These are phyloP conservation scores for Chrysochromulina parva DNA, from an alignment of 78 protist genomes.

Conservation along the genomic window DNA sequence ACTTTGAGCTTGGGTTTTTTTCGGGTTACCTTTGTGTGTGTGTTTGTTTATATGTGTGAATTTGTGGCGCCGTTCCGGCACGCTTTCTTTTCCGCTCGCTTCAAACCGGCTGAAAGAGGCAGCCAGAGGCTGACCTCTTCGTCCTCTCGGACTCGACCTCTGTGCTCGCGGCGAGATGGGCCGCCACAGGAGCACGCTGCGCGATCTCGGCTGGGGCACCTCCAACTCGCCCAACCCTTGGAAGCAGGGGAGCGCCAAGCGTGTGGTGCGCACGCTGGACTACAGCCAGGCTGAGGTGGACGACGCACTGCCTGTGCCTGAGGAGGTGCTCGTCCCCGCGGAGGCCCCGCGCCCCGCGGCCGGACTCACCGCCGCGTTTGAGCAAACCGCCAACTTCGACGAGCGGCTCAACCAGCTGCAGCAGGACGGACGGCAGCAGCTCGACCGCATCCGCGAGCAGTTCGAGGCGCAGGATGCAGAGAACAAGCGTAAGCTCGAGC, in stretches of 20 bases:
- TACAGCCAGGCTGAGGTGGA: not conserved
- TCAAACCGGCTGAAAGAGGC: too few species aligned
- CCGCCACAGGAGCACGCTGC: not conserved
- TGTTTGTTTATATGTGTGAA: too few species aligned
- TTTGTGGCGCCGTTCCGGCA: too few species aligned
- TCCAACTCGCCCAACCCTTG: not conserved
- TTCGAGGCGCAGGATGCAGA: conserved; percentile 7
- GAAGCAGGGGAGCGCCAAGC: conserved; percentile 18
- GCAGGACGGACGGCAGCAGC: not conserved
- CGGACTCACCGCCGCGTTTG: too few species aligned
- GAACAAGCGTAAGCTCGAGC: not conserved
- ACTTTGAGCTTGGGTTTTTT: too few species aligned
- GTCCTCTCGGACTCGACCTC: too few species aligned
- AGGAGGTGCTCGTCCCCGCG: not conserved
- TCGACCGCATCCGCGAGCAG: conserved; percentile 4
- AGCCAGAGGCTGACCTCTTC: too few species aligned
- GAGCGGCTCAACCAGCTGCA: not conserved
- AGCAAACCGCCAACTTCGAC: not conserved
- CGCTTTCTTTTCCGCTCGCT: too few species aligned
- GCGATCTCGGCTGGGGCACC: not conserved
- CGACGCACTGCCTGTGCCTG: not conserved
- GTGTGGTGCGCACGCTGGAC: conserved; percentile 4
- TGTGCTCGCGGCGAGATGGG: not conserved
- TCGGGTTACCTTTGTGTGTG: too few species aligned
- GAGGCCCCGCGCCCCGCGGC: not conserved